phyloP scores from a whole-genome alignment of 345 rosid species.

The Eucalyptus decipiens region DNA sequence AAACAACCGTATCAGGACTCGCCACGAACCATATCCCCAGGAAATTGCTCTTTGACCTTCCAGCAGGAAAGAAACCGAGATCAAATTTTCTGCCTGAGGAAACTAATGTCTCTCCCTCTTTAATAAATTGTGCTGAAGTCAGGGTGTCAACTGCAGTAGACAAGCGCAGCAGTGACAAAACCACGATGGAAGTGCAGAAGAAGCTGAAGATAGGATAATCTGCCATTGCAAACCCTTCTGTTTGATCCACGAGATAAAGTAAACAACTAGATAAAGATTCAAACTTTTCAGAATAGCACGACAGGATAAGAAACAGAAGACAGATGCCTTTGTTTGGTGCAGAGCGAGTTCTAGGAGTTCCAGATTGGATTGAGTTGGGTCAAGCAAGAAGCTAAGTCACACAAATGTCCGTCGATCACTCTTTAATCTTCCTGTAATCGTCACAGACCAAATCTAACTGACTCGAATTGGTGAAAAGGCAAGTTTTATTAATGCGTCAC shows the following conservation, averaged over 20 bases:
- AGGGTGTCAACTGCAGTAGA: neutral
- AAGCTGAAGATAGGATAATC: neutral
- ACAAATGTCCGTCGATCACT: neutral
- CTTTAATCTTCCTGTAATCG: neutral
- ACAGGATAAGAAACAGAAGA: neutral
- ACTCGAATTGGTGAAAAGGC: neutral
- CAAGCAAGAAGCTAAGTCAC: neutral
- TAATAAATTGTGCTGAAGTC: neutral
- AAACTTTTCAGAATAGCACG: neutral
- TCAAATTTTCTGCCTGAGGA: neutral
- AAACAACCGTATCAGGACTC: neutral
- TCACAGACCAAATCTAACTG: neutral
- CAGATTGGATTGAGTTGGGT: neutral
- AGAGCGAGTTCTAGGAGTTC: neutral
- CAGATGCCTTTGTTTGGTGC: neutral
- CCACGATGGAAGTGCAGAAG: neutral
- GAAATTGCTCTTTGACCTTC: neutral
- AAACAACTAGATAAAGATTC: neutral
- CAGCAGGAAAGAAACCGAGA: constrained; percentile 3
- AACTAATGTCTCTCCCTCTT: neutral
- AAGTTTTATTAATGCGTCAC: neutral
- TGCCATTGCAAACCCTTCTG: neutral
- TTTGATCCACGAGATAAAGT: neutral
- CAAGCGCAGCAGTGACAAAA: neutral
- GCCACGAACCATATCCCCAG: constrained; percentile 25